A percentile compares a stretch with the other conserved stretches of the same genome.
Evolutionary conservation across 2,329 filamentous ascomycete species (phyloP).

Genomic region (Ophiostoma sp.): DNA sequence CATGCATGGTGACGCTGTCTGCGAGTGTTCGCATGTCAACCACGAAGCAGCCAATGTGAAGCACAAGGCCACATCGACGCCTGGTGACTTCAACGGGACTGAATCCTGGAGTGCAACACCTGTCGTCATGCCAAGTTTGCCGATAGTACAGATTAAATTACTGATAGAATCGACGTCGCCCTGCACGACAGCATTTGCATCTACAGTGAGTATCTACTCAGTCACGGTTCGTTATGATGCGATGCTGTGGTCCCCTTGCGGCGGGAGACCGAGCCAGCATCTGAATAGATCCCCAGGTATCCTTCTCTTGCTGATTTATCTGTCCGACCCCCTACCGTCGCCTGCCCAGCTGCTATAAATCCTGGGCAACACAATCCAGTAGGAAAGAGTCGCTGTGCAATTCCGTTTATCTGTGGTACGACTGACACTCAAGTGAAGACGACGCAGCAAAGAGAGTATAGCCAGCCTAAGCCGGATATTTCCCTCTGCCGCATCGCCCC

Average conservation of each 20-base stretch:
- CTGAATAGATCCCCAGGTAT: background rate
- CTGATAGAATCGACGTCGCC: no score
- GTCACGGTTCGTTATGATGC: background rate
- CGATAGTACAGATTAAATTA: no score
- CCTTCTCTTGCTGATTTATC: background rate
- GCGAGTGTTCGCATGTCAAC: no score
- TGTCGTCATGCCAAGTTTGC: no score
- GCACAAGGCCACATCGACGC: no score
- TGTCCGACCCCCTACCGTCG: constrained; percentile 41
- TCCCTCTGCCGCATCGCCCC: constrained; percentile 15
- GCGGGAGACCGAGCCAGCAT: constrained; percentile 12
- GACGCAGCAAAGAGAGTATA: constrained; percentile 34
- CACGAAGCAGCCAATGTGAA: no score
- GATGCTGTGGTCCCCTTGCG: constrained; percentile 25
- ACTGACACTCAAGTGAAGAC: constrained; percentile 61
- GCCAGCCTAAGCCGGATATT: background rate
- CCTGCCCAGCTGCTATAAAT: constrained; percentile 25
- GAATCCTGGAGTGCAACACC: no score
- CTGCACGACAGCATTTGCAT: background rate
- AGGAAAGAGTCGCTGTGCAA: constrained; percentile 59
- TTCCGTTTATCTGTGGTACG: constrained; percentile 73
- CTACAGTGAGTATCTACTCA: background rate
- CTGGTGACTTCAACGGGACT: no score
- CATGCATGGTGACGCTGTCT: no score
- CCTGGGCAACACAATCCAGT: constrained; percentile 37